Conservation (phyloP, 768 basidiomycete genomes). For the Botryobasidium botryosum region DNA sequence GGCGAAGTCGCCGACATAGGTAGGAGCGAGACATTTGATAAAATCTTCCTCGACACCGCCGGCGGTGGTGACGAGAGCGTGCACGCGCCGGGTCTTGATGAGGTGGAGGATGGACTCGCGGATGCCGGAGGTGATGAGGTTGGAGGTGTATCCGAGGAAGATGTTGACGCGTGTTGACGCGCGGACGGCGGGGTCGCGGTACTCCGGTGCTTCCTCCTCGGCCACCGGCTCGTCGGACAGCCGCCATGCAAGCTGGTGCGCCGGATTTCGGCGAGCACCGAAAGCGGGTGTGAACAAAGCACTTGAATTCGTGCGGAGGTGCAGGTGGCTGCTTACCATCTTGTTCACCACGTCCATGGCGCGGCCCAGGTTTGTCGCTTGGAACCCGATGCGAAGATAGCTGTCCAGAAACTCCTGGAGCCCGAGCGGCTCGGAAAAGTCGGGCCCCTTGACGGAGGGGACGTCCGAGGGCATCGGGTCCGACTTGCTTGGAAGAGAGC, state of each 20-base stretch:
- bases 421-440: constrained; percentile 54
- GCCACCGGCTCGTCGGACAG: too few relatives aligned
- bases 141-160: constrained; percentile 96
- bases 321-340: too few relatives aligned
- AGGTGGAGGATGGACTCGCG: constrained; percentile 84
- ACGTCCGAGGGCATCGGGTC: constrained; percentile 49
- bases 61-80: constrained; percentile 86
- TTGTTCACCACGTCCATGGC: constrained; percentile 83
- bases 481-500: too few relatives aligned
- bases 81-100: constrained; percentile 80
- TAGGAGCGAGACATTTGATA: constrained; percentile 95
- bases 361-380: constrained; percentile 76
- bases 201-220: too few relatives aligned
- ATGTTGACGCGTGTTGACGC: constrained; percentile 63
- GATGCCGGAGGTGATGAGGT: constrained; percentile 92
- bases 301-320: too few relatives aligned
- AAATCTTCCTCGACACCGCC: constrained; percentile 98
- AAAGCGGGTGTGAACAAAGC: too few relatives aligned
- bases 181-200: constrained; percentile 37
- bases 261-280: too few relatives aligned
- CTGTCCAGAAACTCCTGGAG: constrained; percentile 53
- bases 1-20: constrained; percentile 85
- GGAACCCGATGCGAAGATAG: constrained; percentile 90
- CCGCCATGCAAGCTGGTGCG: too few relatives aligned
- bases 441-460: constrained; percentile 66